Evolutionary conservation across 108 stramenopile species (phyloP).

Genomic region (Pseudonitzschia multiseries): DNA sequence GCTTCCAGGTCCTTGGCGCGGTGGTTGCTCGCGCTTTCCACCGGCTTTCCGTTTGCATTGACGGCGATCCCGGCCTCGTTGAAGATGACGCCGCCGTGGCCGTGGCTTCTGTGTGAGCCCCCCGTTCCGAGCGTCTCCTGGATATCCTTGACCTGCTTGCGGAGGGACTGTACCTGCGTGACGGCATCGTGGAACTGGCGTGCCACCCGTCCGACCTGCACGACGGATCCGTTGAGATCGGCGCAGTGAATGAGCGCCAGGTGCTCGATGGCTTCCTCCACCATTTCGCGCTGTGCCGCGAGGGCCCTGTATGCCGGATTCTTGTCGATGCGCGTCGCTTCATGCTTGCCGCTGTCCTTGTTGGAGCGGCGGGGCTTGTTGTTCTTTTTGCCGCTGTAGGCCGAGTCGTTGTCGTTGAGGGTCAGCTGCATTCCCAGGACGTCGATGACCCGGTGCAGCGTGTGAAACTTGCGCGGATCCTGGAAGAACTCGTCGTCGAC

Average conservation of each 20-base stretch:
- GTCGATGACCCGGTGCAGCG: slow-evolving; percentile 79
- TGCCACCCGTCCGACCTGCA: slow-evolving; percentile 75
- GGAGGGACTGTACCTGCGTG: slow-evolving; percentile 56
- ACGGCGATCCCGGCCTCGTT: slow-evolving; percentile 7
- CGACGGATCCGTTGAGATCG: slow-evolving; percentile 80
- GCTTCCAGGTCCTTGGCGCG: slow-evolving; percentile 14
- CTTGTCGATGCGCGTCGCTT: slow-evolving; percentile 18
- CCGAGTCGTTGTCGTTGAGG: slow-evolving; percentile 28
- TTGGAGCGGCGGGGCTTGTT: slow-evolving; percentile 2
- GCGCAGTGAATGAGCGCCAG: slow-evolving; percentile 79
- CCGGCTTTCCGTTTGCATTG: slow-evolving; percentile 2
- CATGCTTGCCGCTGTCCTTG: neutral
- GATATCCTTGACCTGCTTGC: slow-evolving; percentile 80
- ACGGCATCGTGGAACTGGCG: slow-evolving; percentile 81
- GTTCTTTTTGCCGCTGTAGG: neutral
- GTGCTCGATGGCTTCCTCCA: slow-evolving; percentile 85
- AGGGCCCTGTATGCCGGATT: slow-evolving; percentile 61
- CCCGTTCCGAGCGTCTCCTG: slow-evolving; percentile 65
- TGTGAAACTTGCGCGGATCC: slow-evolving; percentile 69
- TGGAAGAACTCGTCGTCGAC: slow-evolving; percentile 83
- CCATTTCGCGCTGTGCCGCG: slow-evolving; percentile 56
- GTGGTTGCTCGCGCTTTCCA: too few species aligned
- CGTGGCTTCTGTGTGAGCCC: neutral
- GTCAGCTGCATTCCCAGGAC: slow-evolving; percentile 68
- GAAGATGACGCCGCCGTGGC: neutral